phyloP scores from a whole-genome alignment of 192 early-diverging fungal genomes.

The Phycomyces blakesleeanus region DNA sequence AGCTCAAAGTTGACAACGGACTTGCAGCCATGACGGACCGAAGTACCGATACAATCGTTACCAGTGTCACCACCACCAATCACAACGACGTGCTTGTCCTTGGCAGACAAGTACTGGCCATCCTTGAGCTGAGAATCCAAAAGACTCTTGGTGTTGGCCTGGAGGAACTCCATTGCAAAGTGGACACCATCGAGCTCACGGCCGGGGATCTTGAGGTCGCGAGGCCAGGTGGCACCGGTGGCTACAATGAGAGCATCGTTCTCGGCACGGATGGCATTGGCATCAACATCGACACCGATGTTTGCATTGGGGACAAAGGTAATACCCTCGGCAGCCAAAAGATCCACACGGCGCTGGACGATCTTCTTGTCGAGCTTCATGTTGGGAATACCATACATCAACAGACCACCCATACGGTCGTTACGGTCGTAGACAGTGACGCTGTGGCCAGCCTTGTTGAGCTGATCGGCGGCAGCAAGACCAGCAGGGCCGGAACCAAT shows the following conservation, averaged over 20 bases:
- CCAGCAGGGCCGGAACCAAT: conserved; percentile 97
- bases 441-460: conserved; percentile 92
- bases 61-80: conserved; percentile 99
- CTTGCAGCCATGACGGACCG: conserved; percentile 86
- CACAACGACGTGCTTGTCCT: conserved; percentile 91
- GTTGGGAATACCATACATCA: conserved; percentile 99
- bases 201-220: conserved; percentile 88
- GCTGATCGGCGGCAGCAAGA: conserved; percentile 91
- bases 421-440: conserved; percentile 98
- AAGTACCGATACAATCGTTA: conserved; percentile 94
- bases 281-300: conserved; percentile 83
- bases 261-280: conserved; percentile 54
- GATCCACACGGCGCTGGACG: conserved; percentile 90
- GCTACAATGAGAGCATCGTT: conserved; percentile 86
- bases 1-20: conserved; percentile 96
- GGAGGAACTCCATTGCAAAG: conserved; percentile 98
- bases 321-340: conserved; percentile 93
- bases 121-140: conserved; percentile 76
- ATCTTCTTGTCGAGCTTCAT: conserved; percentile 99
- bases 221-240: conserved; percentile 96
- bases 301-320: conserved; percentile 84
- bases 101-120: conserved; percentile 75
- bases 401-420: conserved; percentile 91
- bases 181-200: conserved; percentile 86
- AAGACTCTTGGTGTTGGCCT: conserved; percentile 82